Evolutionary conservation across 2,329 filamentous ascomycete genomes (phyloP).

Genomic region (Paracamarosporium sp.): DNA sequence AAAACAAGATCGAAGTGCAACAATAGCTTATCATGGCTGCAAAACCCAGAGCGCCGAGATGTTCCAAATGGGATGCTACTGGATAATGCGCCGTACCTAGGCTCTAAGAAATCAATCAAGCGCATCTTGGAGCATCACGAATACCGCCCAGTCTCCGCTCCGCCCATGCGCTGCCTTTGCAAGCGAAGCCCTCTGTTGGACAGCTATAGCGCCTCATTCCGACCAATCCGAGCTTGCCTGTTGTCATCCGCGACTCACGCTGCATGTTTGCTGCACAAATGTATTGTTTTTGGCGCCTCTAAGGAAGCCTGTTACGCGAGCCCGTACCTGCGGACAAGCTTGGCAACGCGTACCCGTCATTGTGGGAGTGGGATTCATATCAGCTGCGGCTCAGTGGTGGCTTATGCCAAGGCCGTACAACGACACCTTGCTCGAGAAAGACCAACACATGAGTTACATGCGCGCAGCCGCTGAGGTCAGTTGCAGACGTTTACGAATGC

Average conservation of each 20-base stretch:
- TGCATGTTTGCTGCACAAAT: not conserved
- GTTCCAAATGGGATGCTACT: not conserved
- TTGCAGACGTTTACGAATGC: not conserved
- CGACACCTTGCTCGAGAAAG: not conserved
- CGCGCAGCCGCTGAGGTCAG: not conserved
- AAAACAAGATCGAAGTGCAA: not conserved
- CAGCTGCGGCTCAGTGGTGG: slow-evolving; percentile 5
- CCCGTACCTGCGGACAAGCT: not conserved
- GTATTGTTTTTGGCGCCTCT: not conserved
- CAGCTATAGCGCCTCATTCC: not conserved
- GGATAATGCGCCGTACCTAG: not conserved
- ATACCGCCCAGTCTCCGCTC: slow-evolving; percentile 3
- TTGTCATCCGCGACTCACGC: not conserved
- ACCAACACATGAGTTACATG: not conserved
- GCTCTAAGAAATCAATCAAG: not conserved
- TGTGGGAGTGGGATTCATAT: not conserved
- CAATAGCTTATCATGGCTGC: not conserved
- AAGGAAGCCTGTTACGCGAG: not conserved
- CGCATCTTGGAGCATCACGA: not conserved
- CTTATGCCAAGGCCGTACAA: slow-evolving; percentile 3
- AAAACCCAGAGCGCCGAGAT: not conserved
- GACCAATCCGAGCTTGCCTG: not conserved
- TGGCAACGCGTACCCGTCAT: not conserved
- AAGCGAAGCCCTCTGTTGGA: not conserved
- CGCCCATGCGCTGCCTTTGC: not conserved